Percentiles rank a stretch among this genome's conserved stretches.
phyloP scores from a whole-genome alignment of 2,329 filamentous ascomycete species.

The Zymoseptoria crescenta region DNA sequence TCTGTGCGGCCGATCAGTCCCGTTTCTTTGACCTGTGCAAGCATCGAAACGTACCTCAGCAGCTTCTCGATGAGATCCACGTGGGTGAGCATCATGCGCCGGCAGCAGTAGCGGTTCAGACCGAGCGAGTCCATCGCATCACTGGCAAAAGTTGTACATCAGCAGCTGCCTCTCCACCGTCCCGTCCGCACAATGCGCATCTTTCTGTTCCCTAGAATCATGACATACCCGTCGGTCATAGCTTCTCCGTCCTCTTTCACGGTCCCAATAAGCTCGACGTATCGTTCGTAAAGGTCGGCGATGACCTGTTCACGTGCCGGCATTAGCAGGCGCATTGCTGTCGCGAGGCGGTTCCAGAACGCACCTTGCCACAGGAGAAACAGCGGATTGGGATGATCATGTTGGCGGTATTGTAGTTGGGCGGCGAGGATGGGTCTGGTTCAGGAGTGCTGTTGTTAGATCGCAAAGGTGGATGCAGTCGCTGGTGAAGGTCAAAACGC shows the following conservation, averaged over 20 bases:
- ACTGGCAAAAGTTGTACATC: constrained; percentile 44
- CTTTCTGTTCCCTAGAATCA: neutral
- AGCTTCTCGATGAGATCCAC: constrained; percentile 98
- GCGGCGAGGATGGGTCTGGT: neutral
- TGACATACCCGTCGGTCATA: constrained; percentile 28
- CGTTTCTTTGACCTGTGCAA: neutral
- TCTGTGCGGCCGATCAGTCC: constrained; percentile 10
- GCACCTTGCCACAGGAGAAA: constrained; percentile 97
- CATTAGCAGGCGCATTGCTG: constrained; percentile 1
- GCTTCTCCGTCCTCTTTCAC: constrained; percentile 65
- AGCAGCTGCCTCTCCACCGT: constrained; percentile 6
- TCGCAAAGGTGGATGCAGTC: neutral
- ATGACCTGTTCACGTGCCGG: constrained; percentile 59
- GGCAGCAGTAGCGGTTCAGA: constrained; percentile 94
- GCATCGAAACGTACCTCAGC: constrained; percentile 60
- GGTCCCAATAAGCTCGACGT: constrained; percentile 79
- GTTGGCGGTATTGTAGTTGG: constrained; percentile 30
- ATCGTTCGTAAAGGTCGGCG: constrained; percentile 95
- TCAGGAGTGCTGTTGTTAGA: neutral
- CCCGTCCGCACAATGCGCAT: constrained; percentile 1
- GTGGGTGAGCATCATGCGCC: constrained; percentile 99
- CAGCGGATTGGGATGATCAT: constrained; percentile 99
- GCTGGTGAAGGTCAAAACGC: neutral
- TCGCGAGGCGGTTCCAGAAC: constrained; percentile 13
- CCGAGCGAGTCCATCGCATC: constrained; percentile 94